Conservation (phyloP, 73 alveolate genomes). For the Tetrahymena borealis region DNA sequence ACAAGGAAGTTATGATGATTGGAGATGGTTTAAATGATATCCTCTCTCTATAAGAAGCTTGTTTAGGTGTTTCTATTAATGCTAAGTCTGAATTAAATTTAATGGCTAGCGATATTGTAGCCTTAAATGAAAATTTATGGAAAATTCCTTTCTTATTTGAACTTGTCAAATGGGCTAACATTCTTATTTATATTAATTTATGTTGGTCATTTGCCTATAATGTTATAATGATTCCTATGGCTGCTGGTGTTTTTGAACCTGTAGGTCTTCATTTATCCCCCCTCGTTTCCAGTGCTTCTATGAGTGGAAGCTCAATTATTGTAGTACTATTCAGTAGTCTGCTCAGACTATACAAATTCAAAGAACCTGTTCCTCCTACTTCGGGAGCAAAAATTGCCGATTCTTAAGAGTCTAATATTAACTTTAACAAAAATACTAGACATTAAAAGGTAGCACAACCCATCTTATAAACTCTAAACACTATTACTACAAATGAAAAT, state of each 20-base stretch:
- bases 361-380: not conserved
- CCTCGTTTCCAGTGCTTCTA: constrained; percentile 24
- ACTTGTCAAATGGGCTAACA: constrained; percentile 10
- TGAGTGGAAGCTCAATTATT: constrained; percentile 27
- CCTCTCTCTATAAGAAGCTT: constrained; percentile 28
- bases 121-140: constrained; percentile 31
- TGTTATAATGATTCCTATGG: constrained; percentile 36
- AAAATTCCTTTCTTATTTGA: constrained; percentile 9
- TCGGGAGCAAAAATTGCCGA: not conserved
- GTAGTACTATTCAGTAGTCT: constrained; percentile 29
- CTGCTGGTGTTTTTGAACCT: constrained; percentile 41
- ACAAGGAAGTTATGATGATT: constrained; percentile 39
- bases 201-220: constrained; percentile 40
- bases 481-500: too few species aligned
- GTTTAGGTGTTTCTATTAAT: constrained; percentile 32
- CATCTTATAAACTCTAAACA: too few species aligned
- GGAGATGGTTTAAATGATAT: constrained; percentile 45
- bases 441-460: not conserved
- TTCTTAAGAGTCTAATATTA: not conserved
- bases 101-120: constrained; percentile 28
- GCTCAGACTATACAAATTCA: constrained; percentile 14
- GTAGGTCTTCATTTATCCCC: constrained; percentile 32
- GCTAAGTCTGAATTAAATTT: constrained; percentile 43
- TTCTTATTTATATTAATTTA: constrained; percentile 7
- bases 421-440: not conserved